Evolutionary conservation across 176 grass and related monocot genomes (phyloP), one percentile per base, ranked within the genome.

Genomic region (Avena insularis): DNA sequence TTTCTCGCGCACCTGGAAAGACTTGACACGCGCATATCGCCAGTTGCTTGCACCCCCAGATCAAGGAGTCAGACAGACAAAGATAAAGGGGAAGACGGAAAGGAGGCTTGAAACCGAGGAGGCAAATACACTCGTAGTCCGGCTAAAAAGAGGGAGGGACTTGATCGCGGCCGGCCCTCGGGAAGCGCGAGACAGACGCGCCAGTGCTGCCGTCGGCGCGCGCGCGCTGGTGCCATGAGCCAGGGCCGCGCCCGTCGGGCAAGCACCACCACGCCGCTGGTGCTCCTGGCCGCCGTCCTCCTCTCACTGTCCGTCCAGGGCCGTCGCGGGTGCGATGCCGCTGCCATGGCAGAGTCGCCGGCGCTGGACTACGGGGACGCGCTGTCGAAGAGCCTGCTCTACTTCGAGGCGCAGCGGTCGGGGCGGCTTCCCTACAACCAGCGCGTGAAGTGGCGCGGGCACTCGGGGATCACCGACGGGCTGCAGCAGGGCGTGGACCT

Each of bases 401-500:
- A 98, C 83, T 98, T 98, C 86, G 96, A 98, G 91, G 88, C 96
- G 35, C 96, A 98, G 87, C 86, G 96, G 48, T 98, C 96, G 67
- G 96, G 96, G 31, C 93, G 89, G 49, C 91, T 95, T 8, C 93
- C 96, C 27, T 86, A 98, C 90, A 78, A 66, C 63, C 96, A 98
- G 84, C 96, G 96, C 19, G 92, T 95, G 77, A 4, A 12, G 48
- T 98, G 96, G 96, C 96, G 96, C 0, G 91, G 90, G 67, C 96
- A 98, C 77, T 98, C 96, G 14, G 96, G 96, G 10, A 82, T 95
- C 87, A 98, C 93, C 47, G 96, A 98, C 72, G 96, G 96, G 31
- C 90, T 98, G 70, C 90, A 98, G 82, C 96, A 98, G 46, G 96
- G 96, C 17, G 95, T 97, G 74, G 95, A 97, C 88, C 88, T 94